Evolutionary conservation across 352 stramenopile genomes (phyloP).

Genomic region (Phytophthora hybrid): DNA sequence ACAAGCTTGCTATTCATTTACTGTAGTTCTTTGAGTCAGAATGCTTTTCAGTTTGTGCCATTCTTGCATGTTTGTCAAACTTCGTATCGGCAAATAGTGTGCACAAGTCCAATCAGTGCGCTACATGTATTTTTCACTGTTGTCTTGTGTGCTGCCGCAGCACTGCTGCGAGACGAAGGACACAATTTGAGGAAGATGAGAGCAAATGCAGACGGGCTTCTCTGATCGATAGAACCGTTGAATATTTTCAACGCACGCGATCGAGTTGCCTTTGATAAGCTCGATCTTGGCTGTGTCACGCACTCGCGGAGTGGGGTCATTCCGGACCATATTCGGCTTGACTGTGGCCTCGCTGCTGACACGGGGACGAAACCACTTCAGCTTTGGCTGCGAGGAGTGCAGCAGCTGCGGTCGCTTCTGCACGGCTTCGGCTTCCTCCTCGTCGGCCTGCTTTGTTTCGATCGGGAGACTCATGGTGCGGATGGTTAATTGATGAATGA

Average conservation of each 20-base stretch:
- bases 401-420: constrained; percentile 3
- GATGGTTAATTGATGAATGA: constrained; percentile 24
- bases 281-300: constrained; percentile 42
- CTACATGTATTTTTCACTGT: too few species aligned
- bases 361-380: constrained; percentile 11
- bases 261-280: not conserved
- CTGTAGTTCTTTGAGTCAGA: not conserved
- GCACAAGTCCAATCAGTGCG: too few species aligned
- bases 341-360: not conserved
- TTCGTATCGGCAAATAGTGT: too few species aligned
- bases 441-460: constrained; percentile 3
- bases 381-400: not conserved
- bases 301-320: constrained; percentile 20
- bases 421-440: constrained; percentile 9
- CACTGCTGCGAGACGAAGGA: too few species aligned
- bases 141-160: too few species aligned
- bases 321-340: constrained; percentile 12
- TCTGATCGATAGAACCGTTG: too few species aligned
- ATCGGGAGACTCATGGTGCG: constrained; percentile 14
- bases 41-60: not conserved
- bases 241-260: too few species aligned
- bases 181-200: too few species aligned
- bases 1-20: constrained; percentile 52
- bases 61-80: too few species aligned
- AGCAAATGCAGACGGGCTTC: too few species aligned